Base-by-base conservation (phyloP, 768 basidiomycete species). In the Suillus ampliporus region DNA sequence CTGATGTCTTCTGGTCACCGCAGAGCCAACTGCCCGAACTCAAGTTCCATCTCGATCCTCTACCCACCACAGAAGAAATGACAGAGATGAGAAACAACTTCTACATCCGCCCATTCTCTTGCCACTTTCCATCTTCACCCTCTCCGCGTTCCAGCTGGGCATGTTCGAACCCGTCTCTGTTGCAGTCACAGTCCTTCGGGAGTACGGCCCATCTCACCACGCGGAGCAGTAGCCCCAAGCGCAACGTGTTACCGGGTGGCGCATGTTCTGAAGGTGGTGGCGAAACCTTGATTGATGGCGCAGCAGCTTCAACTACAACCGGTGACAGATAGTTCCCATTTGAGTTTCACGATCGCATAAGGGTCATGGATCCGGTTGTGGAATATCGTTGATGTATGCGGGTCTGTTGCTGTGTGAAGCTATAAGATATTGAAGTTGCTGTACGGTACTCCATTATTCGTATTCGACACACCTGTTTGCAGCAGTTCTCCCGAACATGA, bases 1-100 rank as follows among this genome's bases (percentile, higher is more conserved):
- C 53, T 26, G 63, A 61, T 26, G 52, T 61, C 21, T 61, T 61
- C 5, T 58, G 72, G 31, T 35, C 60, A 15, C 47, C 52, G 15
- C 57, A 64, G 31, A 43, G 61, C 14, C 8, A 57, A 0, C 61
- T 65, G 11, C 54, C 59, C 21, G 62, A 61, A 7, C 35, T 23
- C 1, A 43, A 47, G 5, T 26, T 67, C 21, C 51, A 40, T 28
- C 21, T 21, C 8, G 53, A 56, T 13, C 13, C 48, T 6, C 10
- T 52, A 23, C 43, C 50, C n/a, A 5, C 23, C n/a, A 28, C 13
- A 19, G 23, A 14, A 17, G 44, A 57, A 9, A 38, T 40, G 37
- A 60, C 59, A 19, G 15, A 23, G 21, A 54, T 28, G 59, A 26
- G 37, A 38, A 60, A 23, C 37, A 26, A 40, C 53, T 41, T 28